Evolutionary conservation across 257 asterid genomes (phyloP).

Genomic region (Forsythia suspensa): DNA sequence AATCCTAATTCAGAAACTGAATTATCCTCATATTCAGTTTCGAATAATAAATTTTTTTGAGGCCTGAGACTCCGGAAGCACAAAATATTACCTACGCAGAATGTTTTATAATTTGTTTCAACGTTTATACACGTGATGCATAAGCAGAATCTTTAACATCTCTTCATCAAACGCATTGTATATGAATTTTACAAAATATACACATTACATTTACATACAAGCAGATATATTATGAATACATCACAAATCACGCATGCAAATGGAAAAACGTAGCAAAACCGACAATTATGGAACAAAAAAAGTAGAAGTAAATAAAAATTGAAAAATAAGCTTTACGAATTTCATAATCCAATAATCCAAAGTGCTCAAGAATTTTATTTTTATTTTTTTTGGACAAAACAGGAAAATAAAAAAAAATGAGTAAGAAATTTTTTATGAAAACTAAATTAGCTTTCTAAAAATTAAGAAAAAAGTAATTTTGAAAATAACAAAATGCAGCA

Average conservation of each 20-base stretch:
- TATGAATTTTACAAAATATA: background rate
- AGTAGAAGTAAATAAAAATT: background rate
- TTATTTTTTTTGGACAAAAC: background rate
- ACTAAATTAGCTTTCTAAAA: background rate
- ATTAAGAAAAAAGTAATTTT: background rate
- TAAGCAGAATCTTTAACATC: constrained; percentile 1
- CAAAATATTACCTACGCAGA: background rate
- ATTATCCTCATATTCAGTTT: background rate
- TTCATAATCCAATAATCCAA: background rate
- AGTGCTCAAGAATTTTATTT: background rate
- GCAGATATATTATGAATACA: too few relatives aligned
- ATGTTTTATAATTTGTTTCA: background rate
- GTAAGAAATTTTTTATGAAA: background rate
- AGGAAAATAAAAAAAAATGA: background rate
- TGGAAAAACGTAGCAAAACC: constrained; percentile 1
- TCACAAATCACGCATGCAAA: constrained; percentile 20
- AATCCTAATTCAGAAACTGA: background rate
- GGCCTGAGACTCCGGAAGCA: background rate
- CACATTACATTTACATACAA: background rate
- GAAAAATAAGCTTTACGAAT: background rate
- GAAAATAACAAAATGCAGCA: background rate
- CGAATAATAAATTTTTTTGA: background rate
- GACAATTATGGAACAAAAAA: background rate
- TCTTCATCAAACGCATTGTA: background rate
- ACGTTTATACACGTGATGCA: constrained; percentile 8